Evolutionary conservation across 2,329 filamentous ascomycete species (phyloP), one percentile per base, ranked within the genome.

Genomic region (Coniella lustricola): DNA sequence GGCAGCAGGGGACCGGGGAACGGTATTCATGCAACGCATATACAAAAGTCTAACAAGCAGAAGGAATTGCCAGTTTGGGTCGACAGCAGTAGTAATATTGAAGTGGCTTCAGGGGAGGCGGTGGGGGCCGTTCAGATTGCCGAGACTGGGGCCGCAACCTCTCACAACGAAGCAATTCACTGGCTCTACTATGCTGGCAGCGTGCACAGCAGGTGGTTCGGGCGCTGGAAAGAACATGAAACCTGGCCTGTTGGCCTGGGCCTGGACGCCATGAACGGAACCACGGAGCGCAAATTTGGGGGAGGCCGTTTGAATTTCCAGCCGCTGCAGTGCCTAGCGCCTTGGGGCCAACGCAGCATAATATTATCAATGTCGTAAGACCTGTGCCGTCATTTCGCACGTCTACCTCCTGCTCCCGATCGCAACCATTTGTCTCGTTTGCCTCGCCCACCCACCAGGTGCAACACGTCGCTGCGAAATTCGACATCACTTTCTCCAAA

Each of bases 341-440:
- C 20, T n/a, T 14, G 7, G 18, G 7, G 22, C 46, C 34, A 35
- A 38, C 39, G 18, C 43, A 43, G 32, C 18, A 37, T 40, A 25
- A 31, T 18, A 47, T 37, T 34, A 44, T 36, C 49, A 43, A 40
- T 53, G 48, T 48, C 51, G 44, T 48, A 48, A 47, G 40, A 44
- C 44, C 44, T 45, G 44, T 50, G 48, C 51, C 48, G 51, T 53
- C 51, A 53, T 45, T 36, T 36, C 39, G 9, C 43, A 32, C 37
- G 36, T 33, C 36, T 29, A 29, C 22, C 37, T 22, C 18, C 25
- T 42, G 37, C 42, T 33, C 20, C n/a, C 20, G 22, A 46, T 31
- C 44, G 34, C 42, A 38, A 42, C 33, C 22, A n/a, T n/a, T n/a
- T n/a, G n/a, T n/a, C 36, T 37, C 44, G 40, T 10, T 31, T 10